Evolutionary conservation across 257 asterid genomes (phyloP).

Genomic region (Jaltomata sinuosa): DNA sequence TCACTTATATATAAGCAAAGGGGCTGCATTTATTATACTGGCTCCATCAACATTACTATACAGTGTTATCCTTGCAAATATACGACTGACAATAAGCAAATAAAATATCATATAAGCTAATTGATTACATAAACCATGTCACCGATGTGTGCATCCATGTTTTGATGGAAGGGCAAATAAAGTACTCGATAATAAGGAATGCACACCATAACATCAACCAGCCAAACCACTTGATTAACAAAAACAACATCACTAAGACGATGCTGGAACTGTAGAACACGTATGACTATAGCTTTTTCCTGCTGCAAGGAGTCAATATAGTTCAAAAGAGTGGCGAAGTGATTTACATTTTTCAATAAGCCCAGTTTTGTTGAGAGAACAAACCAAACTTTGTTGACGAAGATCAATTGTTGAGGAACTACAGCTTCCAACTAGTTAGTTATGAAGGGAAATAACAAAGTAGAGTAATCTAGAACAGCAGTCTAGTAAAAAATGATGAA

Average conservation of each 20-base stretch:
- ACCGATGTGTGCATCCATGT: background rate
- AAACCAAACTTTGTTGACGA: background rate
- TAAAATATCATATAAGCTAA: background rate
- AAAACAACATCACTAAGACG: background rate
- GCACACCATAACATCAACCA: background rate
- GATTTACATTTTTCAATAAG: background rate
- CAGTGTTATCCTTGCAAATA: background rate
- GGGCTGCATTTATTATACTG: background rate
- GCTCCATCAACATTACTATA: background rate
- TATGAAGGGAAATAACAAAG: background rate
- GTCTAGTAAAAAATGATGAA: background rate
- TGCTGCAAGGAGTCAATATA: background rate
- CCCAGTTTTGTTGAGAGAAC: background rate
- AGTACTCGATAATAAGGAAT: background rate
- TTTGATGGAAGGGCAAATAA: background rate
- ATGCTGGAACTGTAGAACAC: background rate
- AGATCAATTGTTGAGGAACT: too few relatives aligned
- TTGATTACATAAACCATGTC: background rate
- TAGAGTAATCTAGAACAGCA: background rate
- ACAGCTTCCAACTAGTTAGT: background rate
- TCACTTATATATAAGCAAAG: background rate
- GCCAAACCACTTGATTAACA: background rate
- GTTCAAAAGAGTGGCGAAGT: background rate
- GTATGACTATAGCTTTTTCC: background rate
- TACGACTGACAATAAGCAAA: background rate